Base-by-base conservation (phyloP, 2,329 filamentous ascomycete species). In the Nemania diffusa region DNA sequence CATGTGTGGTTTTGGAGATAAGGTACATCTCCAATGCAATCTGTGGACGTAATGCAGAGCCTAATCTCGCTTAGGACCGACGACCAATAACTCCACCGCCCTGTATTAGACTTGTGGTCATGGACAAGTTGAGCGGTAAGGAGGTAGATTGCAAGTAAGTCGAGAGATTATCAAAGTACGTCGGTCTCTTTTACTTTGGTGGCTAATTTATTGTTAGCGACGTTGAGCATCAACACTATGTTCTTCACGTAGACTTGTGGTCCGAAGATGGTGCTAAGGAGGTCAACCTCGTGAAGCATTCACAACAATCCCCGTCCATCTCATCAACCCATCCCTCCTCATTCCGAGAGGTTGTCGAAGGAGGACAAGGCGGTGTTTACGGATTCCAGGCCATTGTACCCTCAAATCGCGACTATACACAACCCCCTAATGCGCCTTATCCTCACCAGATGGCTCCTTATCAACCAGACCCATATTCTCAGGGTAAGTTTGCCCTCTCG, bases 1-100 rank as follows among this genome's bases (percentile, higher is more conserved):
- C 69, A 98, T 98, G 96, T 99, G 96, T 82, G 96, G 96, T 7
- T 99, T 98, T 82, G 96, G 96, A 69, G 96, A 99, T 83, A 99
- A 98, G 87, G 93, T 96, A 81, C 82, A 74, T 64, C 65, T 40
- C 52, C 29, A 59, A 60, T 51, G 59, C 60, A 22, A 56, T 59
- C 17, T 9, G 48, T 63, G 34, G 58, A 44, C 71, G 26, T 51
- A n/a, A 34, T 53, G 24, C 64, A 46, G n/a, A 71, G 52, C 26
- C 24, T 57, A 50, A 68, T 68, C 67, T 44, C 34, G 26, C 58
- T 63, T 75, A 97, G 92, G 96, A 99, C 79, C 92, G 96, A 71
- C 88, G 96, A 71, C 96, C 96, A 27, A 97, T 99, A 74, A 98
- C 96, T 29, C 95, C 96, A 15, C 96, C 96, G 24, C 95, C 96